These are phyloP conservation scores for Solanum phureja DNA, from an alignment of 257 asterid species.

Conservation along the genomic window DNA sequence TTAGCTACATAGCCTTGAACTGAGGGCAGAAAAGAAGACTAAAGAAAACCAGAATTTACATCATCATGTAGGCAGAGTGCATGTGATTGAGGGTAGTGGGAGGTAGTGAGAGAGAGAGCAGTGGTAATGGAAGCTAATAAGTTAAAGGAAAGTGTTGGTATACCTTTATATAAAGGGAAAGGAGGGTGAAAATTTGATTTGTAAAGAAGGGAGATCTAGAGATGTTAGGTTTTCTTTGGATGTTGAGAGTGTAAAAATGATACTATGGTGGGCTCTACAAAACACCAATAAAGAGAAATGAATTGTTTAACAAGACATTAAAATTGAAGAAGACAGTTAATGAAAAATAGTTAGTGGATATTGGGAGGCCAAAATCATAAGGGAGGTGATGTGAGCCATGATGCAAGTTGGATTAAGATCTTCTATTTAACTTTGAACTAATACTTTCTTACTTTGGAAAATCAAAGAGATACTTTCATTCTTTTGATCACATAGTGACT, in stretches of 20 bases:
- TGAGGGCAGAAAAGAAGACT: not conserved
- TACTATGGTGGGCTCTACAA: not conserved
- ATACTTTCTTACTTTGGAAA: not conserved
- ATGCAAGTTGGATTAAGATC: slow-evolving; percentile 3
- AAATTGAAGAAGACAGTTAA: not conserved
- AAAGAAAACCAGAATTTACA: not conserved
- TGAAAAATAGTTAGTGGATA: not conserved
- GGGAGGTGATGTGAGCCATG: not conserved
- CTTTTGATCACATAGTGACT: not conserved
- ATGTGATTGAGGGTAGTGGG: not conserved
- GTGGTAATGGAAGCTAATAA: not conserved
- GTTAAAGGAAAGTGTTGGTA: not conserved
- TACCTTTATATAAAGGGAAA: not conserved
- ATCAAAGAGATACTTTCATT: not conserved
- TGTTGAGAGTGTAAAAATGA: not conserved
- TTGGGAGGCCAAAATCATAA: not conserved
- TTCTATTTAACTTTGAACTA: not conserved
- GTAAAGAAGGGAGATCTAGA: not conserved
- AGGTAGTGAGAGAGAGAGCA: not conserved
- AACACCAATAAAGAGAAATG: not conserved
- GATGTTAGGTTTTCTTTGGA: not conserved
- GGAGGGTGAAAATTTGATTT: not conserved
- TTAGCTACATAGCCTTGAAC: slow-evolving; percentile 6
- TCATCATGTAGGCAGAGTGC: not conserved
- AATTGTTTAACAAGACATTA: not conserved